Conservation (phyloP, 1,284 basidiomycete species). For the Boletus sp. region DNA sequence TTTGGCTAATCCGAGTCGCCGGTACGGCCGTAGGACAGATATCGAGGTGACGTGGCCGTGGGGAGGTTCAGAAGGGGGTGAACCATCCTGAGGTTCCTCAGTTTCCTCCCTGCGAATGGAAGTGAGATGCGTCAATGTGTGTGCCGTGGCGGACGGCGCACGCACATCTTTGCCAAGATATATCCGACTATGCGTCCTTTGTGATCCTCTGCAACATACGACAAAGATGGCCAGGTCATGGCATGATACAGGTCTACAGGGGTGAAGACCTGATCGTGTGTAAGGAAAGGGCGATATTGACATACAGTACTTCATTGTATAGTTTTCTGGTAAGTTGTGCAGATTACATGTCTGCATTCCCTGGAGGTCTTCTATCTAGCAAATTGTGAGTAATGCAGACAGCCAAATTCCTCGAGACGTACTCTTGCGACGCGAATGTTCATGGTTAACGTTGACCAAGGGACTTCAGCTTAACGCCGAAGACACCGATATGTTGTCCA, state of each 20-base stretch:
- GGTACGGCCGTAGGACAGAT: constrained; percentile 87
- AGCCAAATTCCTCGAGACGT: constrained; percentile 20
- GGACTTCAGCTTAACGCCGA: no score
- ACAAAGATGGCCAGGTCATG: constrained; percentile 94
- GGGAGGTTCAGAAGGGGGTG: constrained; percentile 44
- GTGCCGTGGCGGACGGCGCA: constrained; percentile 4
- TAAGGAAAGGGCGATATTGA: constrained; percentile 4
- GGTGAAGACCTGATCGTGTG: constrained; percentile 19
- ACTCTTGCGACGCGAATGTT: constrained; percentile 58
- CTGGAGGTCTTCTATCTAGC: constrained; percentile 57
- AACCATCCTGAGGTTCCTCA: constrained; percentile 27
- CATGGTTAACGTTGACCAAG: constrained; percentile 34
- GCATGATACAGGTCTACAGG: constrained; percentile 87
- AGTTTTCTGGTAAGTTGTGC: constrained; percentile 92
- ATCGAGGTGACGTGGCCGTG: constrained; percentile 96
- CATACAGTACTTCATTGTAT: constrained; percentile 89
- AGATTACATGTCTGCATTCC: constrained; percentile 94
- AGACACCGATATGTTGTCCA: no score
- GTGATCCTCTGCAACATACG: constrained; percentile 94
- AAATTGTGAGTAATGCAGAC: constrained; percentile 18
- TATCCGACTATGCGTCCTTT: constrained; percentile 94
- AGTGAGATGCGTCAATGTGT: constrained; percentile 6
- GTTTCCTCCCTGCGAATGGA: constrained; percentile 42
- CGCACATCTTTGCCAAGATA: constrained; percentile 94
- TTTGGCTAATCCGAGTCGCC: constrained; percentile 87